phyloP scores from a whole-genome alignment of 164 flowering plant genomes.

The Stephania japonica region DNA sequence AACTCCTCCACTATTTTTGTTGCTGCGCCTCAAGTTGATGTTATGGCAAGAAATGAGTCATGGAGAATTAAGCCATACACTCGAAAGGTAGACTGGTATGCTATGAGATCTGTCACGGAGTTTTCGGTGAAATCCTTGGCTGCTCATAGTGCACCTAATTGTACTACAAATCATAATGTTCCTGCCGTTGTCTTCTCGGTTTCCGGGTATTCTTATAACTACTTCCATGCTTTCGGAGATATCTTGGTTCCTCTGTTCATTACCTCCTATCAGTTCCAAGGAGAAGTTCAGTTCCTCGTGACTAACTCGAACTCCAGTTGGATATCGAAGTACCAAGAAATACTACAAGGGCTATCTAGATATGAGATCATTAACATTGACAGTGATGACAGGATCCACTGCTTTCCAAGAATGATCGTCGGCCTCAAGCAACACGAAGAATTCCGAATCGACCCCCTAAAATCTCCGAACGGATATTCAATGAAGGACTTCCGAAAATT shows the following conservation, averaged over 20 bases:
- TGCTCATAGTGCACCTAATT: slow-evolving; percentile 26
- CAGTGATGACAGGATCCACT: slow-evolving; percentile 34
- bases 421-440: slow-evolving; percentile 55
- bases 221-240: slow-evolving; percentile 71
- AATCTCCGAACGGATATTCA: slow-evolving; percentile 31
- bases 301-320: slow-evolving; percentile 33
- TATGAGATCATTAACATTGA: slow-evolving; percentile 49
- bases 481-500: slow-evolving; percentile 46
- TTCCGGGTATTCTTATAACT: slow-evolving; percentile 67
- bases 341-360: slow-evolving; percentile 39
- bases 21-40: slow-evolving; percentile 15
- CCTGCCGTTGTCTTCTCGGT: slow-evolving; percentile 66
- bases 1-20: slow-evolving; percentile 43
- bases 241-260: slow-evolving; percentile 52
- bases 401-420: slow-evolving; percentile 39
- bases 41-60: slow-evolving; percentile 19
- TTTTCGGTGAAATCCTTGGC: slow-evolving; percentile 26
- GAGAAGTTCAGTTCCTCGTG: slow-evolving; percentile 59
- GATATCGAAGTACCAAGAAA: slow-evolving; percentile 27
- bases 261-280: slow-evolving; percentile 37
- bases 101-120: slow-evolving; percentile 31
- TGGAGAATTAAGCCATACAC: slow-evolving; percentile 66
- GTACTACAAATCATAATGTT: slow-evolving; percentile 36
- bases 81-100: slow-evolving; percentile 38
- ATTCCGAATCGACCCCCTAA: slow-evolving; percentile 38